Percentiles rank a stretch among this genome's conserved stretches.
phyloP scores from a whole-genome alignment of 345 rosid genomes.

The Psidium friedrichsthalianum region DNA sequence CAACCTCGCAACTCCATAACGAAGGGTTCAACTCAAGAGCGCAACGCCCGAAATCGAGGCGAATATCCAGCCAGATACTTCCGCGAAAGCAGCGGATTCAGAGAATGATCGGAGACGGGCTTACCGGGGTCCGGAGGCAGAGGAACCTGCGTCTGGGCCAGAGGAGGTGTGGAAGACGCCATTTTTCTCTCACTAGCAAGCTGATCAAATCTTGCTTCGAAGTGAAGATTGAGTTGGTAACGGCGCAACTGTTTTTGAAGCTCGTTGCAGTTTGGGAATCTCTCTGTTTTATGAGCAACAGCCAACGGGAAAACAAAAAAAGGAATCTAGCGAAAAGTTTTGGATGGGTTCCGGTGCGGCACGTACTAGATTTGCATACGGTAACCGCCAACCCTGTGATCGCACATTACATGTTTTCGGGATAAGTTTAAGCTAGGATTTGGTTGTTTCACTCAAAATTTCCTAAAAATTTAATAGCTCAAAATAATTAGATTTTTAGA shows the following conservation, averaged over 20 bases:
- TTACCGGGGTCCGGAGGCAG: conserved; percentile 10
- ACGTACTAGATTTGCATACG: neutral
- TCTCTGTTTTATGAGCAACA: neutral
- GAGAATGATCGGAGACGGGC: neutral
- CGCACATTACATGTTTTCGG: neutral
- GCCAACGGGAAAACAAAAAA: neutral
- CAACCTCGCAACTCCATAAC: neutral
- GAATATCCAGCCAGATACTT: neutral
- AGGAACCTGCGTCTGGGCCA: neutral
- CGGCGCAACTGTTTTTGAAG: neutral
- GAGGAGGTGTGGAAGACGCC: conserved; percentile 4
- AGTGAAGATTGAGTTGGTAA: neutral
- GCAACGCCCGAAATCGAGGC: neutral
- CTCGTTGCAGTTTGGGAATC: neutral
- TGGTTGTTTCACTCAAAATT: neutral
- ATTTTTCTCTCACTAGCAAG: neutral
- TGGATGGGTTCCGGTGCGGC: neutral
- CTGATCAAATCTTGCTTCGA: neutral
- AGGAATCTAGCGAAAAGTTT: neutral
- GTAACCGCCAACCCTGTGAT: neutral
- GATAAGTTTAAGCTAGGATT: too few species aligned
- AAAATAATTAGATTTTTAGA: too few species aligned
- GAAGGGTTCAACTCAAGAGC: neutral
- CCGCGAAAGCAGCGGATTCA: neutral
- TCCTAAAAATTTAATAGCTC: too few species aligned